Conservation (phyloP, 192 early-diverging fungal genomes). For the Mortierella antarctica region DNA sequence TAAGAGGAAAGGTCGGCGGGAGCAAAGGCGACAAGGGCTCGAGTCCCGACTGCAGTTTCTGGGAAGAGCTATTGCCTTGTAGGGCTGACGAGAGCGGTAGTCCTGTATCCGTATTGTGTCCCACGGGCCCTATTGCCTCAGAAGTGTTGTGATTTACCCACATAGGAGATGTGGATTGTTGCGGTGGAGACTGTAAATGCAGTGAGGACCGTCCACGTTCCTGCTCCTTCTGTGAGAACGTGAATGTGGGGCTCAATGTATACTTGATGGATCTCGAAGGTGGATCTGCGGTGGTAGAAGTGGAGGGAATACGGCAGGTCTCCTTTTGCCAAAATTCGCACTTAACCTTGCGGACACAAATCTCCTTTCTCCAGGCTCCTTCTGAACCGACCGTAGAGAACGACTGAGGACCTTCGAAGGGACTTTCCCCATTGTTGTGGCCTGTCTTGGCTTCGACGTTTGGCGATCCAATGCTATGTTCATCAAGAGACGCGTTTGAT, state of each 20-base stretch:
- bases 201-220: slow-evolving; percentile 7
- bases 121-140: background rate
- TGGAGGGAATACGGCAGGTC: slow-evolving; percentile 31
- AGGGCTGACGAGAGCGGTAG: background rate
- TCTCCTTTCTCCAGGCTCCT: slow-evolving; percentile 28
- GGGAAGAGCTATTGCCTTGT: slow-evolving; percentile 5
- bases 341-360: slow-evolving; percentile 47
- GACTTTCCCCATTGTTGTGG: too few relatives aligned
- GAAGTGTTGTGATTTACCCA: background rate
- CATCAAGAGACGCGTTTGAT: too few relatives aligned
- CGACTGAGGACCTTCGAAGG: too few relatives aligned
- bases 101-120: too few relatives aligned
- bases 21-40: slow-evolving; percentile 10
- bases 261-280: slow-evolving; percentile 33
- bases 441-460: too few relatives aligned
- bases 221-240: slow-evolving; percentile 41
- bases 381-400: background rate
- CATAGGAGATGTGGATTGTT: background rate
- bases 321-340: slow-evolving; percentile 55
- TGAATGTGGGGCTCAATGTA: slow-evolving; percentile 25
- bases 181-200: background rate
- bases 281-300: background rate
- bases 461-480: too few relatives aligned
- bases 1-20: background rate
- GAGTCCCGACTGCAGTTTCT: background rate